Base-by-base conservation (phyloP, 306 rosid species). In the Cajanus cajan region DNA sequence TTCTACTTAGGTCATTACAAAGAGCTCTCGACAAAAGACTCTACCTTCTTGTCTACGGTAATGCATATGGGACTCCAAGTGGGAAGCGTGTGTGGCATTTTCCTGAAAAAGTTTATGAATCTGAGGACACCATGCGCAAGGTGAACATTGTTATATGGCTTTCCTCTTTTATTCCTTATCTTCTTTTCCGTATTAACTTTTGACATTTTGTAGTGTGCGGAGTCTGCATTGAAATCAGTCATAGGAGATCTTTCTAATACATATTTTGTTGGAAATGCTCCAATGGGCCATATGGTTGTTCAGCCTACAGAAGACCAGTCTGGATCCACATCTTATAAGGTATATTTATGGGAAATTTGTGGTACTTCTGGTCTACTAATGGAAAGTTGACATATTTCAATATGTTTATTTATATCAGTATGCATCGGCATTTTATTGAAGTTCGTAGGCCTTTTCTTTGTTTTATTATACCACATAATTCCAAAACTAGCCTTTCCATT, bases 251-350 rank as follows among this genome's bases (percentile, higher is more conserved):
- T 95, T 61, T 87, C 96, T 66, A 76, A 84, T 73, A 93, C 94
- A 41, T 93, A 95, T 89, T 95, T 95, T 84, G 97, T 91, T 43
- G 99, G 99, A 80, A 95, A 90, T 90, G 97, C 98, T 73, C 99
- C 98, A 50, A 93, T 95, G 93, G 97, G 54, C 68, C 96, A 95
- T 84, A 87, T 88, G 91, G 87, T 69, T 24, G 77, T 83, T 63
- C 84, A 85, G 74, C 82, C 89, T 68, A 77, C 86, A 74, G 92
- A 90, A 71, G 80, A 79, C 40, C 71, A 7, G 31, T 57, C 80
- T 19, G 78, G 76, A 68, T 77, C 85, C 68, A 50, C 90, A 16
- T 73, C 92, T 80, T 85, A 86, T 24, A 93, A 90, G 98, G 99
- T 95, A 72, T 50, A 39, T 24, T 41, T 70, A 43, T 14, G 19